Conservation (phyloP, 2,329 filamentous ascomycete genomes). For the Thielaviopsis ethacetica region DNA sequence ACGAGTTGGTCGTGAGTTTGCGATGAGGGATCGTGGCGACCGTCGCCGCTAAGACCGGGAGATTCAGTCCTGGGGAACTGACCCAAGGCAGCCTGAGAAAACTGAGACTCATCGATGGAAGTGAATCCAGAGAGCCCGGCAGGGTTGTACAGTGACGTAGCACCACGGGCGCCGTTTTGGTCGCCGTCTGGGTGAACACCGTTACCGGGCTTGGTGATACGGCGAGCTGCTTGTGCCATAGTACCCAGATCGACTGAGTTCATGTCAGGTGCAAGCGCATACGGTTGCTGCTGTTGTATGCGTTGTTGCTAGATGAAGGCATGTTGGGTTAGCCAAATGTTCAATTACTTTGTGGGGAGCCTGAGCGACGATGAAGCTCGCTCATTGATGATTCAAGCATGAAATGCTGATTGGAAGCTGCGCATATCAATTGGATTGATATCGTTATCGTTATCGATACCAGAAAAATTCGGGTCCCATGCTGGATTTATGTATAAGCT, state of each 20-base stretch:
- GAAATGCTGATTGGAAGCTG: no score
- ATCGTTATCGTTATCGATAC: conserved; percentile 8
- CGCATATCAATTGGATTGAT: not conserved
- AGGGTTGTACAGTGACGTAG: conserved; percentile 42
- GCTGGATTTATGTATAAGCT: no score
- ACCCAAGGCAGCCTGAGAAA: conserved; percentile 36
- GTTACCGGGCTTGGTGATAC: conserved; percentile 4
- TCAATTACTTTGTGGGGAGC: no score
- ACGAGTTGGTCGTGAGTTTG: conserved; percentile 69
- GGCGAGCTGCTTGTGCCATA: conserved; percentile 10
- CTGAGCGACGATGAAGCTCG: no score
- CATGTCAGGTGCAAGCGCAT: conserved; percentile 9
- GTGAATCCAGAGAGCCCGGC: conserved; percentile 62
- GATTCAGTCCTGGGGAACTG: conserved; percentile 35
- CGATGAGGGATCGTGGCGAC: conserved; percentile 46
- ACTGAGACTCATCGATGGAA: conserved; percentile 54
- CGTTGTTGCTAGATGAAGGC: conserved; percentile 6
- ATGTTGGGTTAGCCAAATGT: not conserved
- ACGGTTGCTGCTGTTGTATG: conserved; percentile 9
- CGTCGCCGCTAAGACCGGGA: conserved; percentile 39
- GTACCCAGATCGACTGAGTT: conserved; percentile 8
- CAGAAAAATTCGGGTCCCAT: no score
- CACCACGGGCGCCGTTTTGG: conserved; percentile 1
- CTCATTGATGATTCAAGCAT: no score
- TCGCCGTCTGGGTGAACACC: conserved; percentile 1